Percentiles rank a stretch among this genome's conserved stretches.
Conservation (phyloP, 768 basidiomycete genomes). For the Filobasidium floriforme region DNA sequence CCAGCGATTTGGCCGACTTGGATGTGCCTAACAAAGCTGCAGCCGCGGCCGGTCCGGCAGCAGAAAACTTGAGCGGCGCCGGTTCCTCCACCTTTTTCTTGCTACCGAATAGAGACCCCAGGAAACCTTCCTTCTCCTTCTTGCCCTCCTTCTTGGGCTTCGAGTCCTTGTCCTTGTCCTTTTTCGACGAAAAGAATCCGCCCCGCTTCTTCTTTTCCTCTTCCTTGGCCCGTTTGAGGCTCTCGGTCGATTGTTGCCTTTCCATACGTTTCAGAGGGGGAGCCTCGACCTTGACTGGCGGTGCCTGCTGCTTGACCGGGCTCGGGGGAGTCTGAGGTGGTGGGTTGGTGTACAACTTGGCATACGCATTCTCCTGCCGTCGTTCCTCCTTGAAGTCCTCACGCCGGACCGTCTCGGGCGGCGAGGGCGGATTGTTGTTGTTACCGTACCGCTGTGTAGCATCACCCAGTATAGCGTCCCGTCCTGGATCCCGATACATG, state of each 20-base stretch:
- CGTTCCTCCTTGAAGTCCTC: not conserved
- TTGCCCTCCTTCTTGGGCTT: constrained; percentile 27
- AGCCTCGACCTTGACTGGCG: constrained; percentile 6
- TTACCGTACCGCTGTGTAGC: not conserved
- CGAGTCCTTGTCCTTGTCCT: constrained; percentile 28
- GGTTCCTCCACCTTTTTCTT: constrained; percentile 68
- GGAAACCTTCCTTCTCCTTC: constrained; percentile 63
- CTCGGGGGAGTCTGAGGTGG: not conserved
- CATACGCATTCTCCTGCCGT: not conserved
- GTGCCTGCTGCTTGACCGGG: not conserved
- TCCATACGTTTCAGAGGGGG: constrained; percentile 15
- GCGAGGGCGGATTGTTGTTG: constrained; percentile 5
- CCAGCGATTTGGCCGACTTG: constrained; percentile 61
- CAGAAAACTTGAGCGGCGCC: constrained; percentile 31
- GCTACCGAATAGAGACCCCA: constrained; percentile 81
- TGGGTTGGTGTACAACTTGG: not conserved
- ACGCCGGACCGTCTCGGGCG: constrained; percentile 12
- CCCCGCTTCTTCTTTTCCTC: constrained; percentile 33
- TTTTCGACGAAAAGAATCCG: constrained; percentile 23
- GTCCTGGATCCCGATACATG: constrained; percentile 3
- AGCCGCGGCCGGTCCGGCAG: constrained; percentile 74
- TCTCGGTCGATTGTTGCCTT: constrained; percentile 16
- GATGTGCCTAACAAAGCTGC: constrained; percentile 76
- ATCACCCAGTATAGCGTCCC: constrained; percentile 4
- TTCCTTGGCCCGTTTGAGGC: constrained; percentile 24